Conservation (phyloP, 2,329 filamentous ascomycete species). For the Colletotrichum viniferum region DNA sequence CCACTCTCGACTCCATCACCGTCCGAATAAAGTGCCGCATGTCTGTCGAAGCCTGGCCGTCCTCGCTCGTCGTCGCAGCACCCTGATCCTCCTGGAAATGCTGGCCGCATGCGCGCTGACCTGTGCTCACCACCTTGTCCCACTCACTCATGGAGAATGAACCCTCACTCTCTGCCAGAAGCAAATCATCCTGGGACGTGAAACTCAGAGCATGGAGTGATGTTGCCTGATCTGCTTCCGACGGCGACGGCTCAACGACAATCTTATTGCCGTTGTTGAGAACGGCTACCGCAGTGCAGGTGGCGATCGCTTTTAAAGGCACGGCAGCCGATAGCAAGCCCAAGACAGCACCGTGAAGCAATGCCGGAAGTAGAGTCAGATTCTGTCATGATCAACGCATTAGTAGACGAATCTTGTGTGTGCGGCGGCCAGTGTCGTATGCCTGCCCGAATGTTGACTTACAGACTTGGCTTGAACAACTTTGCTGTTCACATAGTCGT, state of each 20-base stretch:
- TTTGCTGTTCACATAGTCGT: conserved; percentile 66
- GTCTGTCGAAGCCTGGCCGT: conserved; percentile 47
- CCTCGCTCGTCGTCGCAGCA: conserved; percentile 45
- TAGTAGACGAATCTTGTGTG: not conserved
- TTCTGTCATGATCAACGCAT: conserved; percentile 55
- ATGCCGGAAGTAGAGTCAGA: conserved; percentile 77
- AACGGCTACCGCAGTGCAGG: conserved; percentile 68
- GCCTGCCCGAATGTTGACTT: conserved; percentile 30
- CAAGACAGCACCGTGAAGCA: conserved; percentile 80
- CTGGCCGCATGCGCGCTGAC: conserved; percentile 67
- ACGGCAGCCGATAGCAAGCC: conserved; percentile 83
- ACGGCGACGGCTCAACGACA: conserved; percentile 65
- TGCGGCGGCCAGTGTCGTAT: not conserved
- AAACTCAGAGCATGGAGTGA: conserved; percentile 88
- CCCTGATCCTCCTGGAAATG: conserved; percentile 43
- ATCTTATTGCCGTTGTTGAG: conserved; percentile 45
- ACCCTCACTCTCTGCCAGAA: conserved; percentile 84
- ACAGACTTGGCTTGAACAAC: conserved; percentile 66
- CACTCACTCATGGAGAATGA: conserved; percentile 77
- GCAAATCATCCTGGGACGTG: conserved; percentile 72
- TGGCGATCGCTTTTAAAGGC: conserved; percentile 76
- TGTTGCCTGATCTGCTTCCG: conserved; percentile 64
- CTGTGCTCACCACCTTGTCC: conserved; percentile 71
- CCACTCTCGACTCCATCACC: conserved; percentile 60
- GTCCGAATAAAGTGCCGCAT: conserved; percentile 67